Base-by-base conservation (phyloP, 179 eudicot species). In the Heliamphora pulchella region DNA sequence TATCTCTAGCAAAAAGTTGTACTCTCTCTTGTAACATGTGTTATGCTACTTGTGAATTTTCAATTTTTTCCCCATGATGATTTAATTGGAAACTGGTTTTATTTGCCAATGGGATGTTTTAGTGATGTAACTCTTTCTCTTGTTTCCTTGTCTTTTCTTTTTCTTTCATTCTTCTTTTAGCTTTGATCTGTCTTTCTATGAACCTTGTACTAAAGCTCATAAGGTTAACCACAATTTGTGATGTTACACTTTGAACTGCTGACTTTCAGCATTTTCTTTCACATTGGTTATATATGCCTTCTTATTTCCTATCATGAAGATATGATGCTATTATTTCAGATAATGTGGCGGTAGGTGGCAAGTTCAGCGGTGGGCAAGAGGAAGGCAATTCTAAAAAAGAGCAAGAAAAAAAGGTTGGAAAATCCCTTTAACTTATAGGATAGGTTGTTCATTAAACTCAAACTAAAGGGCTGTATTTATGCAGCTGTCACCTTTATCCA, bases 401-500 rank as follows among this genome's bases (percentile, higher is more conserved):
- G 47, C 82, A 84, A 61, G 96, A 87, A 78, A 86, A 67, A 81
- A 93, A 96, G 98, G 99, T 96, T 58, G 62, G 62, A 71, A 78
- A 54, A 72, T 75, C 41, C 20, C 31, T n/a, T 70, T 4, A 13
- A 58, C 17, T 18, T 55, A 39, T n/a, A 1, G 20, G 44, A 71
- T 17, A 46, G 9, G 3, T 10, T 6, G 59, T 6, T 67, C 43
- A 48, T 4, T 46, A 20, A 13, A 22, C 22, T 31, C 8, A 1
- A 59, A 62, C 78, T 75, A 66, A 77, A 73, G 54, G 61, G 41
- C 76, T 63, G 55, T 10, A 66, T 53, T 62, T 82, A 11, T 90
- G 87, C 94, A 96, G 99, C 61, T 92, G 61, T 92, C 99, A 74
- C 99, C 99, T 77, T 84, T 90, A 31, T 86, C 97, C 69, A 96